Conservation (phyloP, 768 basidiomycete genomes). For the Saitozyma podzolica region DNA sequence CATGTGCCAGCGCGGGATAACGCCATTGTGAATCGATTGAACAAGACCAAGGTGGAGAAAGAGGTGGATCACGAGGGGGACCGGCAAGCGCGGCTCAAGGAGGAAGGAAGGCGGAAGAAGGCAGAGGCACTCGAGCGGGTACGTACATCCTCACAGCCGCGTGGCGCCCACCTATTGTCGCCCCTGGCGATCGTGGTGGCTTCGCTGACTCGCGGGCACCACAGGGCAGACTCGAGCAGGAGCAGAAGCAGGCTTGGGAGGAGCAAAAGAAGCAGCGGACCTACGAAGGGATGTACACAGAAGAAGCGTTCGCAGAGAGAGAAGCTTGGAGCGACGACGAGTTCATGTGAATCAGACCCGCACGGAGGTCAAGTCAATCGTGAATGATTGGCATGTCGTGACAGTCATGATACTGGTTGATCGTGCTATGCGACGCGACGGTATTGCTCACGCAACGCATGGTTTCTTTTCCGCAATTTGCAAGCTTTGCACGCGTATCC, state of each 20-base stretch:
- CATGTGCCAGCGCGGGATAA: conserved; percentile 81
- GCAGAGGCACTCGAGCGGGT: conserved; percentile 75
- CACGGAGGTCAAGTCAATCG: too few relatives aligned
- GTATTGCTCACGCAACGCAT: too few relatives aligned
- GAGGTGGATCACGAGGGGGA: conserved; percentile 91
- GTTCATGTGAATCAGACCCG: conserved; percentile 41
- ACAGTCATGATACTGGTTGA: too few relatives aligned
- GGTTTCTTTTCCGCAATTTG: too few relatives aligned
- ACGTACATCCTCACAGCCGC: conserved; percentile 11
- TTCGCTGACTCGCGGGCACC: neutral
- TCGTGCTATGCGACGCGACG: too few relatives aligned
- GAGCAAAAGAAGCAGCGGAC: conserved; percentile 84
- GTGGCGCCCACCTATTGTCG: too few relatives aligned
- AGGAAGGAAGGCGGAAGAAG: conserved; percentile 57
- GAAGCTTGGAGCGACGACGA: conserved; percentile 58
- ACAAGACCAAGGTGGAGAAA: conserved; percentile 84
- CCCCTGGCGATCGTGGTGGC: too few relatives aligned
- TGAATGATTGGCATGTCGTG: too few relatives aligned
- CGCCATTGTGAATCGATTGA: conserved; percentile 82
- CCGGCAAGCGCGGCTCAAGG: conserved; percentile 66
- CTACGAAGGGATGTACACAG: conserved; percentile 77
- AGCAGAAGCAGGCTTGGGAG: conserved; percentile 71
- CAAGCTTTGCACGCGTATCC: too few relatives aligned
- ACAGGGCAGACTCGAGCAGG: conserved; percentile 76
- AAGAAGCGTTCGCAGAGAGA: conserved; percentile 46